Conservation (phyloP, 768 basidiomycete genomes). For the Lentinula edodes region DNA sequence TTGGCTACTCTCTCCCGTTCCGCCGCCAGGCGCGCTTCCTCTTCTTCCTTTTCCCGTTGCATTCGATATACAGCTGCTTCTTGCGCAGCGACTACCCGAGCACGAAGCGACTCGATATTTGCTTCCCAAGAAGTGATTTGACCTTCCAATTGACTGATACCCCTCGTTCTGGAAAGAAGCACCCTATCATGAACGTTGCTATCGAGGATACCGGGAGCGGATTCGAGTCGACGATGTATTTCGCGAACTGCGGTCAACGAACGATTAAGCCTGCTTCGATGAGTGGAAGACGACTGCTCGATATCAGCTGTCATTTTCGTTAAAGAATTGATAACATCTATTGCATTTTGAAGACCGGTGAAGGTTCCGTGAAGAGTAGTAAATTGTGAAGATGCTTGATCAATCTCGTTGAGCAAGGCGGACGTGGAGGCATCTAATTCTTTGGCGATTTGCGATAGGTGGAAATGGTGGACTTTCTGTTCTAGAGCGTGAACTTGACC, state of each 20-base stretch:
- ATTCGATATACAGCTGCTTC: slow-evolving; percentile 35
- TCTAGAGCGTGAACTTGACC: slow-evolving; percentile 48
- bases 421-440: slow-evolving; percentile 41
- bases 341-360: slow-evolving; percentile 18
- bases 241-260: slow-evolving; percentile 52
- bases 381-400: slow-evolving; percentile 33
- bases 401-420: slow-evolving; percentile 31
- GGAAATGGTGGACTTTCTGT: slow-evolving; percentile 41
- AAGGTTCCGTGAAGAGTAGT: slow-evolving; percentile 30
- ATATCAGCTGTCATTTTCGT: slow-evolving; percentile 28
- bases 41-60: slow-evolving; percentile 29
- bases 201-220: slow-evolving; percentile 36
- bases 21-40: slow-evolving; percentile 26
- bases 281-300: slow-evolving; percentile 26
- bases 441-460: slow-evolving; percentile 48
- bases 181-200: slow-evolving; percentile 40
- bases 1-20: slow-evolving; percentile 30
- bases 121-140: slow-evolving; percentile 46
- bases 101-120: slow-evolving; percentile 32
- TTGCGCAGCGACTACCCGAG: slow-evolving; percentile 34
- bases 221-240: slow-evolving; percentile 51
- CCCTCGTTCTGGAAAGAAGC: slow-evolving; percentile 40
- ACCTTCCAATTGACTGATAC: slow-evolving; percentile 46
- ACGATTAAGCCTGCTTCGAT: slow-evolving; percentile 33
- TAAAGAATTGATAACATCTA: slow-evolving; percentile 29